phyloP scores from a whole-genome alignment of 2,329 filamentous ascomycete genomes.

The Magnaporthiopsis poae region DNA sequence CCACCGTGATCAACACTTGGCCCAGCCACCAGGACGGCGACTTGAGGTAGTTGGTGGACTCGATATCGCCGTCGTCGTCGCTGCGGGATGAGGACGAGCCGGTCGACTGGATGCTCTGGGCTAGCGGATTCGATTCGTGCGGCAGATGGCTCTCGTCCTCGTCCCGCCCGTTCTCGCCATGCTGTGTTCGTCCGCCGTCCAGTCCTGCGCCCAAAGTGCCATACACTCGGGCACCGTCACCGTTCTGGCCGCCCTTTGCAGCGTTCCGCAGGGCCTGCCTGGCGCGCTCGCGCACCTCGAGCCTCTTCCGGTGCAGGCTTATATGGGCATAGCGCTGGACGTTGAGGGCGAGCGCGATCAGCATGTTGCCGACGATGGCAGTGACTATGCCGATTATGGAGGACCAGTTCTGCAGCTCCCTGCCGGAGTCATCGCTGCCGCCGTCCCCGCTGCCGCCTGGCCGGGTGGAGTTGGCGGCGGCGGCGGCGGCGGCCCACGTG shows the following conservation, averaged over 20 bases:
- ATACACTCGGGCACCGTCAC: conserved; percentile 9
- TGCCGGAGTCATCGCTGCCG: conserved; percentile 27
- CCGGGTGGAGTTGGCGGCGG: conserved; percentile 9
- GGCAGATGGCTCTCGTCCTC: conserved; percentile 23
- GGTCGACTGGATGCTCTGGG: conserved; percentile 27
- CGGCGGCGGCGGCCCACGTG: conserved; percentile 4
- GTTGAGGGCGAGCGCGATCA: conserved; percentile 92
- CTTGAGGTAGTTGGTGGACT: conserved; percentile 59
- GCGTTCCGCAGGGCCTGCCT: conserved; percentile 42
- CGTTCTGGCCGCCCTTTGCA: conserved; percentile 27
- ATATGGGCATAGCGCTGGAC: conserved; percentile 94
- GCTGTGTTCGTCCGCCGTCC: conserved; percentile 10
- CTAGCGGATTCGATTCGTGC: conserved; percentile 42
- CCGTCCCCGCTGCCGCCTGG: conserved; percentile 9
- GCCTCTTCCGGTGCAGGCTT: conserved; percentile 62
- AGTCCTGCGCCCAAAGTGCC: conserved; percentile 11
- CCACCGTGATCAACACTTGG: conserved; percentile 82
- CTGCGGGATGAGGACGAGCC: conserved; percentile 24
- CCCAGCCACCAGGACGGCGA: conserved; percentile 96
- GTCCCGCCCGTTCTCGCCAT: conserved; percentile 10
- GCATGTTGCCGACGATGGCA: conserved; percentile 81
- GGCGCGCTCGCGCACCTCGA: conserved; percentile 45
- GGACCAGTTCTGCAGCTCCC: conserved; percentile 64
- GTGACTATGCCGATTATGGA: conserved; percentile 90
- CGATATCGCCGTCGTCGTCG: conserved; percentile 21